Evolutionary conservation across 192 early-diverging fungal genomes (phyloP).

Genomic region (Jimgerdemannia flammicorona): DNA sequence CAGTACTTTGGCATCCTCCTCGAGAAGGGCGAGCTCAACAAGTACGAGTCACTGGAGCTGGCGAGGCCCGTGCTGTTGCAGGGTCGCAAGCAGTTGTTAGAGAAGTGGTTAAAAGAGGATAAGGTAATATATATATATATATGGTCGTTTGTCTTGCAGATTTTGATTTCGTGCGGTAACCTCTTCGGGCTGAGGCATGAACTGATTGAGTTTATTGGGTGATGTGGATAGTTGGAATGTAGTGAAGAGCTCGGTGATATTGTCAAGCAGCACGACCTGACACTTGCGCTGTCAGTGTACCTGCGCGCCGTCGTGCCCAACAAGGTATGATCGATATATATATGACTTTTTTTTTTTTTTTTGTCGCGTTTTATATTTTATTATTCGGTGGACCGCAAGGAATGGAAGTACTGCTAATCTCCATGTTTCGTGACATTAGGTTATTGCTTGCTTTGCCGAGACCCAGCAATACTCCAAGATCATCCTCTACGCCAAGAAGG

Average conservation of each 20-base stretch:
- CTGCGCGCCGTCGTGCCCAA: conserved; percentile 89
- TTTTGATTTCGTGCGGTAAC: too few species aligned
- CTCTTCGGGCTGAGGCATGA: too few species aligned
- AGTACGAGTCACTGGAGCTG: conserved; percentile 91
- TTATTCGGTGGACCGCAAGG: too few species aligned
- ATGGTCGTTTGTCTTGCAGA: too few species aligned
- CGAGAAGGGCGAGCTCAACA: conserved; percentile 93
- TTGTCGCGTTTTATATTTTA: neutral
- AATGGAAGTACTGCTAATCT: too few species aligned
- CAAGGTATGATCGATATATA: conserved; percentile 53
- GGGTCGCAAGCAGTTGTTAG: conserved; percentile 87
- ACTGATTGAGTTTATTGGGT: too few species aligned
- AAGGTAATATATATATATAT: conserved; percentile 50
- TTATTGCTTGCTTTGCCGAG: conserved; percentile 95
- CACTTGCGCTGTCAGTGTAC: conserved; percentile 93
- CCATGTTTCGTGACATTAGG: conserved; percentile 24
- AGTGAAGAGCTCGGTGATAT: conserved; percentile 98
- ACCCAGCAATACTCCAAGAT: conserved; percentile 96
- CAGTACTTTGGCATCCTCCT: conserved; percentile 97
- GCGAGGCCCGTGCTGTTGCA: conserved; percentile 88
- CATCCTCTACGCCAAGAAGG: conserved; percentile 91
- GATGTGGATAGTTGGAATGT: conserved; percentile 75
- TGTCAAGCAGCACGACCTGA: conserved; percentile 86
- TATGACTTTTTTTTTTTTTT: too few species aligned
- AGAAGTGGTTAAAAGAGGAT: conserved; percentile 99